Conservation (phyloP, 768 basidiomycete species). For the Naematelia encephala region DNA sequence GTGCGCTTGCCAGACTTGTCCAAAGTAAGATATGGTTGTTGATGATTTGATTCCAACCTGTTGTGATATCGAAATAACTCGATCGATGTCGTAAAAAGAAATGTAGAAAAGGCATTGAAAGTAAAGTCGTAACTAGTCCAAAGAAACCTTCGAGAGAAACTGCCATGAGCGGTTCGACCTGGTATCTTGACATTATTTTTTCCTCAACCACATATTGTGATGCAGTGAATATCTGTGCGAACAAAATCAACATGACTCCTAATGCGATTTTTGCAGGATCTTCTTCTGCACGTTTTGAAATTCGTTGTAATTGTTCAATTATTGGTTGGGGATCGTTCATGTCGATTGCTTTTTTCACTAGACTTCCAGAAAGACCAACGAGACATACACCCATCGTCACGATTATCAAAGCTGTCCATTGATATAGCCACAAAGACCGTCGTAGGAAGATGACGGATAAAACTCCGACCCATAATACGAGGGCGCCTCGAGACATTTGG, state of each 20-base stretch:
- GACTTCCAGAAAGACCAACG: constrained; percentile 74
- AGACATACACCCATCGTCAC: constrained; percentile 59
- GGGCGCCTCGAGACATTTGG: constrained; percentile 81
- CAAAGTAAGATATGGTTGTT: constrained; percentile 68
- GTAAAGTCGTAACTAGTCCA: constrained; percentile 72
- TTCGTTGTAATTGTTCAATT: constrained; percentile 34
- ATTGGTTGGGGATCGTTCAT: constrained; percentile 6
- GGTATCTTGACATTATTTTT: constrained; percentile 85
- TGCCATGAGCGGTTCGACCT: constrained; percentile 77
- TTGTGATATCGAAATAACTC: constrained; percentile 74
- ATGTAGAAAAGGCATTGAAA: constrained; percentile 72
- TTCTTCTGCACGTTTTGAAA: constrained; percentile 29
- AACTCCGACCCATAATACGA: constrained; percentile 88
- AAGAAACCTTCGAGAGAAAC: constrained; percentile 95
- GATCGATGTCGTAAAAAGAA: constrained; percentile 45
- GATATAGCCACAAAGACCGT: constrained; percentile 79
- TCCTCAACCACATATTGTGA: constrained; percentile 70
- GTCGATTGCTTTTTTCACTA: constrained; percentile 67
- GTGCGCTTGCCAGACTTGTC: constrained; percentile 67
- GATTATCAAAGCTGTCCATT: constrained; percentile 87
- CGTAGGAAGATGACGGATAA: constrained; percentile 87
- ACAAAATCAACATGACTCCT: constrained; percentile 84
- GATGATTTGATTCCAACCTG: constrained; percentile 86
- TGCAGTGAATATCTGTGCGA: constrained; percentile 80
- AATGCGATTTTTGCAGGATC: constrained; percentile 48